phyloP scores from a whole-genome alignment of 2,329 filamentous ascomycete genomes.

The Byssochlamys sp. region DNA sequence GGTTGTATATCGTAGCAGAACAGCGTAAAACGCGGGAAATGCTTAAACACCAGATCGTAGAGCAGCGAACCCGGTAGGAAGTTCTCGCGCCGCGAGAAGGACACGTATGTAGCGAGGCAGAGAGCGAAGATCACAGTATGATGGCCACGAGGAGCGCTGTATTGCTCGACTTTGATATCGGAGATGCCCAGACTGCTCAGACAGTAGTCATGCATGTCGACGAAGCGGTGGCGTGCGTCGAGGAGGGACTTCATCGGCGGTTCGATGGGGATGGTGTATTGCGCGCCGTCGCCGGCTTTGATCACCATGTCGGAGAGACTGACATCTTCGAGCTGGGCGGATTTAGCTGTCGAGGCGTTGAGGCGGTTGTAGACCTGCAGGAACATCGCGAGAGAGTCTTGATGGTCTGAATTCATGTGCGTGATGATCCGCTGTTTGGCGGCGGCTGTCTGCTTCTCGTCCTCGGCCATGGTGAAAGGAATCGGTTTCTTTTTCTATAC shows the following conservation, averaged over 20 bases:
- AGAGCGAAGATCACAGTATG: slow-evolving; percentile 48
- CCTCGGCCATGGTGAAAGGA: slow-evolving; percentile 10
- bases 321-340: slow-evolving; percentile 57
- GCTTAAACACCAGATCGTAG: slow-evolving; percentile 42
- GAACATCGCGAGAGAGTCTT: slow-evolving; percentile 63
- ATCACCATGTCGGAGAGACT: slow-evolving; percentile 55
- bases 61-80: slow-evolving; percentile 44
- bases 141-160: slow-evolving; percentile 40
- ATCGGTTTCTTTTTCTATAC: background rate
- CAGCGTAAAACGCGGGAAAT: slow-evolving; percentile 49
- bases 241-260: slow-evolving; percentile 60
- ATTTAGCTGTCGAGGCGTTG: slow-evolving; percentile 45
- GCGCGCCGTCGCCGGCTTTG: slow-evolving; percentile 36
- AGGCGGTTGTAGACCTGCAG: slow-evolving; percentile 61
- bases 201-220: slow-evolving; percentile 60
- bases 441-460: slow-evolving; percentile 25
- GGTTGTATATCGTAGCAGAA: slow-evolving; percentile 53
- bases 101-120: slow-evolving; percentile 47
- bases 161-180: slow-evolving; percentile 46
- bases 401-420: slow-evolving; percentile 84
- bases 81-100: slow-evolving; percentile 41
- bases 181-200: slow-evolving; percentile 53
- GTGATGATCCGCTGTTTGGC: slow-evolving; percentile 56
- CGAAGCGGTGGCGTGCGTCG: slow-evolving; percentile 60
- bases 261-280: slow-evolving; percentile 50